phyloP scores from a whole-genome alignment of 352 stramenopile species.

The Phytophthora capsici region DNA sequence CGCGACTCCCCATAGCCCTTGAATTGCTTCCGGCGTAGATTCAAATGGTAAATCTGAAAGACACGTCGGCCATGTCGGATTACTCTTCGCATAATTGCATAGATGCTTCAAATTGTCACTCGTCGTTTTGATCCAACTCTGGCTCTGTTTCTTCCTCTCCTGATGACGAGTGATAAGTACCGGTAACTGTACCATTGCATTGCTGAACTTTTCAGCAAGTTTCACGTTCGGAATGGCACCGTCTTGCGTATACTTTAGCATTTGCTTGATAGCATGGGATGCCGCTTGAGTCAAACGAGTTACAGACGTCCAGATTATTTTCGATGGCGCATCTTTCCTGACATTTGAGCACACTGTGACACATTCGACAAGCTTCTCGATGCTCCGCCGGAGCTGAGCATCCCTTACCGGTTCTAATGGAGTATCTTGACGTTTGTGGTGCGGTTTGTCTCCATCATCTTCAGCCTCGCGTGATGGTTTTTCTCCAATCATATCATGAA shows the following conservation, averaged over 20 bases:
- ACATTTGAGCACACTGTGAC: no score
- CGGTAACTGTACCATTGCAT: conserved; percentile 1
- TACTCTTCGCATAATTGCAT: not conserved
- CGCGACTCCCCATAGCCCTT: not conserved
- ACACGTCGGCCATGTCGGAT: not conserved
- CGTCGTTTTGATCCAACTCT: no score
- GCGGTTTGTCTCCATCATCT: not conserved
- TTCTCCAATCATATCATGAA: not conserved
- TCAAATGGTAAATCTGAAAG: not conserved
- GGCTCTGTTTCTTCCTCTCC: not conserved
- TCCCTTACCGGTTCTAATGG: no score
- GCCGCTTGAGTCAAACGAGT: not conserved
- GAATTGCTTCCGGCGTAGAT: not conserved
- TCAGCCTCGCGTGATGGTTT: conserved; percentile 4
- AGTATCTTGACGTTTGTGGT: not conserved
- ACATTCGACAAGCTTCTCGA: no score
- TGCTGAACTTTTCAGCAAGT: not conserved
- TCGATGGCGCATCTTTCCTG: no score
- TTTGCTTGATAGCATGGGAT: not conserved
- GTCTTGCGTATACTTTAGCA: not conserved
- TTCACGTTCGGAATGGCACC: not conserved
- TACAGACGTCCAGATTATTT: not conserved
- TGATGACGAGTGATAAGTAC: not conserved
- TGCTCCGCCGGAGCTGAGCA: no score
- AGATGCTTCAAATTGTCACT: no score